Percentiles rank a stretch among this genome's conserved stretches.
These are phyloP conservation scores for Cordyceps farinosa DNA, from an alignment of 2,329 filamentous ascomycete genomes.

Conservation along the genomic window DNA sequence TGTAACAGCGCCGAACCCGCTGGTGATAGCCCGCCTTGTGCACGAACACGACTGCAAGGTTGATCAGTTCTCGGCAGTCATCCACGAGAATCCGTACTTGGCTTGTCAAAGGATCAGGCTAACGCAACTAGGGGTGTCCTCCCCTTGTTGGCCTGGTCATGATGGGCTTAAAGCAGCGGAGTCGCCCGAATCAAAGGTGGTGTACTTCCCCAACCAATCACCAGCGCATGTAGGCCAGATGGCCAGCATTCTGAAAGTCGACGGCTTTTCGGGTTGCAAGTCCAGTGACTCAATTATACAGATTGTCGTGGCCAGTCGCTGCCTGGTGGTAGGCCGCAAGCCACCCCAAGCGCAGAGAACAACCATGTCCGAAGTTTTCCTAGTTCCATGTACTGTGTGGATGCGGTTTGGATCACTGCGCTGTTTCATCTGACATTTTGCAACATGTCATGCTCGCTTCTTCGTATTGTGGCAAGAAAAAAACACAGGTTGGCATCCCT, in stretches of 20 bases:
- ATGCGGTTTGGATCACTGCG: background rate
- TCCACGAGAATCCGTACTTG: background rate
- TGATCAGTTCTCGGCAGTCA: background rate
- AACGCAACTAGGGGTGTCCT: background rate
- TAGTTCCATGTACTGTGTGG: background rate
- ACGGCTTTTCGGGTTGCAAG: background rate
- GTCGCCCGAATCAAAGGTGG: background rate
- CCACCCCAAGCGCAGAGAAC: background rate
- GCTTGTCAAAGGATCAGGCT: background rate
- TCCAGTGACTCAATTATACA: background rate
- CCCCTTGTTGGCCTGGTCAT: background rate
- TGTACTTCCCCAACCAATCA: background rate
- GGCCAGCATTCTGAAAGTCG: background rate
- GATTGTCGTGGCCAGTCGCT: too few species aligned
- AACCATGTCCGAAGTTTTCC: background rate
- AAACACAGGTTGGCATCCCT: background rate
- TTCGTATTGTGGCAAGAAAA: background rate
- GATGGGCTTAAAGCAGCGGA: conserved; percentile 1
- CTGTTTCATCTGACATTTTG: background rate
- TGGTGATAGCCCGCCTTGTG: background rate
- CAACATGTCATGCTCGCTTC: background rate
- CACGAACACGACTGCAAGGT: background rate
- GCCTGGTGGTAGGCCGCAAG: background rate
- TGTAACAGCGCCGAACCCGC: background rate
- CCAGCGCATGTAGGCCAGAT: background rate